Evolutionary conservation across 78 protist genomes (phyloP).

Genomic region (Dictyostelium capitatum): DNA sequence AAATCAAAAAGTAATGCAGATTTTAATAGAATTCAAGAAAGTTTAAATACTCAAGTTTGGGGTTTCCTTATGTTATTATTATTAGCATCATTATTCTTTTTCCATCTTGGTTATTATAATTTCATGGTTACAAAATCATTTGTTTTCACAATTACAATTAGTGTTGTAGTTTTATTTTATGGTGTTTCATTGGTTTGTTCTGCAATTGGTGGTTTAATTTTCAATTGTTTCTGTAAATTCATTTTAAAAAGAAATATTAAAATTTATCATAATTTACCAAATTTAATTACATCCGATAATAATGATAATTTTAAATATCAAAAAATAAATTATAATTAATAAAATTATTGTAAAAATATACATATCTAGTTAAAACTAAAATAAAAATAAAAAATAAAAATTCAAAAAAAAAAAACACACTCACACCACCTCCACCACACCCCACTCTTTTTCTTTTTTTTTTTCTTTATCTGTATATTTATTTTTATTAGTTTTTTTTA

Average conservation of each 20-base stretch:
- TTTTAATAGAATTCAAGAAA: slow-evolving; percentile 49
- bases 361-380: neutral
- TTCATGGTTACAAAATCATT: slow-evolving; percentile 65
- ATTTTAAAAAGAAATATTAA: neutral
- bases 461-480: neutral
- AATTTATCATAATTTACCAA: slow-evolving; percentile 18
- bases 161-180: slow-evolving; percentile 68
- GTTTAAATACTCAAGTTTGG: slow-evolving; percentile 61
- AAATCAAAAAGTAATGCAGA: slow-evolving; percentile 49
- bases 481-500: neutral
- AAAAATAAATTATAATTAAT: slow-evolving; percentile 17
- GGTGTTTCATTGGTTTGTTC: slow-evolving; percentile 59
- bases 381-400: neutral
- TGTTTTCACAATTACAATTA: slow-evolving; percentile 70
- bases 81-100: slow-evolving; percentile 45
- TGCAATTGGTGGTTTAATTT: slow-evolving; percentile 3
- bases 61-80: slow-evolving; percentile 56
- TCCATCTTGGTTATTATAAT: slow-evolving; percentile 77
- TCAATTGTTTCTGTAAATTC: neutral
- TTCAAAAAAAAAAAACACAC: no score
- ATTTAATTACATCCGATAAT: neutral
- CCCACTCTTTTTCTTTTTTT: no score
- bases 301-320: neutral
- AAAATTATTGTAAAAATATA: neutral
- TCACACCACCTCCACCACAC: no score